These are phyloP conservation scores for Saccharomycopsis olivae DNA, from an alignment of 805 yeast genomes.

Conservation along the genomic window DNA sequence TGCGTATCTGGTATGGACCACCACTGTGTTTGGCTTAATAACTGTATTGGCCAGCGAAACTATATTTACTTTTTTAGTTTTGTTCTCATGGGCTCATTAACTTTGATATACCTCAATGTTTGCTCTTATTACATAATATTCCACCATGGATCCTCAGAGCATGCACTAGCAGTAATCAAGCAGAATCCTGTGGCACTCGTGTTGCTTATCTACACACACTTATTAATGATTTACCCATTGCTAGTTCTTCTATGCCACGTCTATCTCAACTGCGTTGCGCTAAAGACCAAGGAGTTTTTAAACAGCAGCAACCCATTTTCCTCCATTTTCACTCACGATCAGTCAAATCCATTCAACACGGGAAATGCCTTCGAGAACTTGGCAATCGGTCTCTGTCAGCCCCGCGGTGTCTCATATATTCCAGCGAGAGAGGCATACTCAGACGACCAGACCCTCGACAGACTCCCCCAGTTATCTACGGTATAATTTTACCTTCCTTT, in stretches of 20 bases:
- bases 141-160: slow-evolving; percentile 12
- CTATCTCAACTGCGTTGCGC: slow-evolving; percentile 41
- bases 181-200: slow-evolving; percentile 34
- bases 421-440: slow-evolving; percentile 1
- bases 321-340: neutral
- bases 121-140: slow-evolving; percentile 27
- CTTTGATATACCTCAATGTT: slow-evolving; percentile 23
- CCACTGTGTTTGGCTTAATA: slow-evolving; percentile 61
- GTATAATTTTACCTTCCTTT: neutral
- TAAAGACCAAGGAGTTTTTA: slow-evolving; percentile 67
- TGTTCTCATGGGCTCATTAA: slow-evolving; percentile 28
- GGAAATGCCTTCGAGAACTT: neutral
- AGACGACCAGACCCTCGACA: neutral
- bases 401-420: slow-evolving; percentile 1
- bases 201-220: slow-evolving; percentile 37
- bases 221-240: slow-evolving; percentile 45
- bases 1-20: slow-evolving; percentile 61
- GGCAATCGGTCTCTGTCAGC: neutral
- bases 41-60: slow-evolving; percentile 68
- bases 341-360: neutral
- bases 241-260: slow-evolving; percentile 44
- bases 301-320: slow-evolving; percentile 23
- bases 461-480: neutral
- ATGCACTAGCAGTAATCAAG: neutral
- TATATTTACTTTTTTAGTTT: slow-evolving; percentile 51